Percentiles rank a stretch among this genome's conserved stretches.
Evolutionary conservation across 208 protist genomes (phyloP).

Genomic region (Crithidia expoeki): DNA sequence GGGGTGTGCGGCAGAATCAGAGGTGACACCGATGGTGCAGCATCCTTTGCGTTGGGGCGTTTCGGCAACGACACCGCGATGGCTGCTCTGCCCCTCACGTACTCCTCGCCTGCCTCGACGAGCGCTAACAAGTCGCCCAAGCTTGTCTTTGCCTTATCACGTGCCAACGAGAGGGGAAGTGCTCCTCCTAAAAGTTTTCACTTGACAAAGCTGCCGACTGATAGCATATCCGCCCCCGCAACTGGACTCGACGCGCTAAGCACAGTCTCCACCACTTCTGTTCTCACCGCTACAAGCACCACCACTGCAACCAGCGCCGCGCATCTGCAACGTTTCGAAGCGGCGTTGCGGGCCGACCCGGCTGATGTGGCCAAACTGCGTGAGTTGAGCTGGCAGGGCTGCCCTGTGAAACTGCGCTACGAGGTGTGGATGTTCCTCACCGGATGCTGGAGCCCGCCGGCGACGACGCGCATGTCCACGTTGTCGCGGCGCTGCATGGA

Average conservation of each 20-base stretch:
- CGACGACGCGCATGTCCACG: conserved; percentile 36
- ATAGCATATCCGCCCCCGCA: not conserved
- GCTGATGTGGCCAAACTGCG: conserved; percentile 49
- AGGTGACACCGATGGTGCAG: not conserved
- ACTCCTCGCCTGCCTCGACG: not conserved
- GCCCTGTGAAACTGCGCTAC: conserved; percentile 49
- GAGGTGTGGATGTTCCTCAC: conserved; percentile 71
- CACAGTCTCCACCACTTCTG: not conserved
- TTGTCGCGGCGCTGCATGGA: conserved; percentile 58
- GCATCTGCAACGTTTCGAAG: conserved; percentile 33
- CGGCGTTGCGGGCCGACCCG: conserved; percentile 33
- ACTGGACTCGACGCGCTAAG: not conserved
- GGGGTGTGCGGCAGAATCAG: not conserved
- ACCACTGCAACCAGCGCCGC: conserved; percentile 5
- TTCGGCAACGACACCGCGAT: not conserved
- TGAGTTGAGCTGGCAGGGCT: conserved; percentile 60
- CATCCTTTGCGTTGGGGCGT: not conserved
- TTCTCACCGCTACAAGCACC: not conserved
- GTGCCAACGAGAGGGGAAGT: not conserved
- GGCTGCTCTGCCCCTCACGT: not conserved
- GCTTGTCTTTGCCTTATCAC: not conserved
- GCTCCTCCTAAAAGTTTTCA: not conserved
- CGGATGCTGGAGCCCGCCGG: conserved; percentile 53
- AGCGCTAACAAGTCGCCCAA: conserved; percentile 2
- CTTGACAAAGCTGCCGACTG: not conserved